These are phyloP conservation scores for Hydnum rufescens DNA, from an alignment of 768 basidiomycete genomes.

Conservation along the genomic window DNA sequence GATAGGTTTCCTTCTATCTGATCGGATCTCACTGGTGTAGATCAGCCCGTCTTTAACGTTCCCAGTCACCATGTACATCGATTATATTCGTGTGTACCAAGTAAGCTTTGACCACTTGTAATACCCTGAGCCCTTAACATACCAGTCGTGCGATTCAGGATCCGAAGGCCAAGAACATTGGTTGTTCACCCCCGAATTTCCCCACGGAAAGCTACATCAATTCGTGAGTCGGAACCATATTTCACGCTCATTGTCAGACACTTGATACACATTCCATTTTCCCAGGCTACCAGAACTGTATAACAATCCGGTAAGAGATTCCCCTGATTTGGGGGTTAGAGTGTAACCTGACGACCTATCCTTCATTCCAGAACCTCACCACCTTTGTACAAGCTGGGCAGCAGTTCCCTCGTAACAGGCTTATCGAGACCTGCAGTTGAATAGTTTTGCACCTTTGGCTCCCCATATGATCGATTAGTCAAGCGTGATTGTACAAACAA, in stretches of 20 bases:
- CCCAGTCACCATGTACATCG: conserved; percentile 59
- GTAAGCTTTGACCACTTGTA: conserved; percentile 23
- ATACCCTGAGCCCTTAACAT: neutral
- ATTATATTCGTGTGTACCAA: conserved; percentile 88
- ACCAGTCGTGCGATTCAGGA: neutral
- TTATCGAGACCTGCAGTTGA: conserved; percentile 22
- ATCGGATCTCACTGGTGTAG: conserved; percentile 57
- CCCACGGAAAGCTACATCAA: conserved; percentile 75
- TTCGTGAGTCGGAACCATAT: conserved; percentile 21
- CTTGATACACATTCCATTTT: neutral
- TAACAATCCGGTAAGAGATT: conserved; percentile 2
- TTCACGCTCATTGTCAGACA: neutral
- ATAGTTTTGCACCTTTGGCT: no score
- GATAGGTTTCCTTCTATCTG: no score
- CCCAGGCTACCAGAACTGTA: conserved; percentile 2
- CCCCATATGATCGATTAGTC: no score
- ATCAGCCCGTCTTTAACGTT: conserved; percentile 50
- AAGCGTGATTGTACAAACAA: no score
- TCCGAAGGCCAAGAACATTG: conserved; percentile 37
- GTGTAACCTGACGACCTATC: no score
- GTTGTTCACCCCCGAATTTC: conserved; percentile 61
- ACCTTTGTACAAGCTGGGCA: conserved; percentile 37
- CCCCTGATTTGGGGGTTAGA: no score
- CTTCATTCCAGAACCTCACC: conserved; percentile 7
- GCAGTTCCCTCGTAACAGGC: conserved; percentile 45